Conservation (phyloP, 495 filamentous ascomycete species). For the Terfezia boudieri region DNA sequence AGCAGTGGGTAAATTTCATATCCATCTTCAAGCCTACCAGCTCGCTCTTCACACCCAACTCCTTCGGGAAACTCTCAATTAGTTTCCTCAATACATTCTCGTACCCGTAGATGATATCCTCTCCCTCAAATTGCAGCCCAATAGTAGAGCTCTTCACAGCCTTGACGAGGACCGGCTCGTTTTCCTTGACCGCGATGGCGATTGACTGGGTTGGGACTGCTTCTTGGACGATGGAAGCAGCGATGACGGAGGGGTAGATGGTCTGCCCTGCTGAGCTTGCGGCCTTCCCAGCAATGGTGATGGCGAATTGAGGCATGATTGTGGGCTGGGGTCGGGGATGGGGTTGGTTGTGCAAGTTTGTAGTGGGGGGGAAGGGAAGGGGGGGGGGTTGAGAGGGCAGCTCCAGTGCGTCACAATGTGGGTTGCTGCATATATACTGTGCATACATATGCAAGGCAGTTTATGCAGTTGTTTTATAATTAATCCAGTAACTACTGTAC, state of each 20-base stretch:
- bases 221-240: slow-evolving; percentile 15
- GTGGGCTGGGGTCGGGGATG: neutral
- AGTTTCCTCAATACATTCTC: slow-evolving; percentile 20
- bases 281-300: neutral
- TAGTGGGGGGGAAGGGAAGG: no score
- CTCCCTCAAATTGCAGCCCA: slow-evolving; percentile 24
- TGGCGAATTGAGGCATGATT: neutral
- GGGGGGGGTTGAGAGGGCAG: no score
- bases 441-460: no score
- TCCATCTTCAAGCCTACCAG: slow-evolving; percentile 18
- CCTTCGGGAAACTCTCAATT: slow-evolving; percentile 18
- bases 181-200: slow-evolving; percentile 7
- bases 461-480: no score
- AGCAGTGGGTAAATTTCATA: slow-evolving; percentile 7
- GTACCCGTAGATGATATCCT: slow-evolving; percentile 19
- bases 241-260: slow-evolving; percentile 20
- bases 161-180: slow-evolving; percentile 15
- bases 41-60: slow-evolving; percentile 6
- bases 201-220: slow-evolving; percentile 5
- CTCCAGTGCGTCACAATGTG: no score
- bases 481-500: no score
- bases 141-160: slow-evolving; percentile 10
- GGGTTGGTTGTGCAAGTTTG: no score
- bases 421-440: no score
- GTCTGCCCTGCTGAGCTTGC: neutral